A percentile compares a stretch with the other conserved stretches of the same genome.
Evolutionary conservation across 805 yeast genomes (phyloP).

Genomic region (Barnettozyma populi): DNA sequence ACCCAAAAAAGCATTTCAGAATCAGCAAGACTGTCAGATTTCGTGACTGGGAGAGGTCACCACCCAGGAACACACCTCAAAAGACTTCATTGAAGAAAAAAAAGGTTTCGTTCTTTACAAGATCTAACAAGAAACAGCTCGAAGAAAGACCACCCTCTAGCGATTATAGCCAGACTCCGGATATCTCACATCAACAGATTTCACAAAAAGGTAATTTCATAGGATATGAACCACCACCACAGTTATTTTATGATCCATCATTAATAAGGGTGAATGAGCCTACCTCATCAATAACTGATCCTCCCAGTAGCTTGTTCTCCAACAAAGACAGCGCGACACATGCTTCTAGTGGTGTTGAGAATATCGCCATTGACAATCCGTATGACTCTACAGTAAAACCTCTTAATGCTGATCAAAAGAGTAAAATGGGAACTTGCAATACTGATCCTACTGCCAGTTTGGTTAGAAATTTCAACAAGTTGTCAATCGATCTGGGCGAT

Average conservation of each 20-base stretch:
- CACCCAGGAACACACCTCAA: not conserved
- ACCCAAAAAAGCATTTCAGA: not conserved
- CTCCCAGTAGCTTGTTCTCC: slow-evolving; percentile 5
- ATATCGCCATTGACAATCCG: not conserved
- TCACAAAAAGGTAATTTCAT: not conserved
- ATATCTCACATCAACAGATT: slow-evolving; percentile 8
- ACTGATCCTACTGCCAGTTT: slow-evolving; percentile 1
- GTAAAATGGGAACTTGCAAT: too few species aligned
- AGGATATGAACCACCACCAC: not conserved
- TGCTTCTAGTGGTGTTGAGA: not conserved
- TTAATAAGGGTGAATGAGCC: not conserved
- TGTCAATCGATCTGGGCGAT: not conserved
- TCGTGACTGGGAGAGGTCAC: slow-evolving; percentile 4
- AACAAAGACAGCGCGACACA: not conserved
- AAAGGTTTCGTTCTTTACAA: slow-evolving; percentile 1
- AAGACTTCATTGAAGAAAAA: slow-evolving; percentile 1
- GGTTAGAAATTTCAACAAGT: not conserved
- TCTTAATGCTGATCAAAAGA: not conserved
- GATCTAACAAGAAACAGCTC: not conserved
- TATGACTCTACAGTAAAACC: not conserved
- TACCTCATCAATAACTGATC: slow-evolving; percentile 1
- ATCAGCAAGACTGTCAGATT: slow-evolving; percentile 9
- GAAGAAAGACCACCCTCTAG: slow-evolving; percentile 17
- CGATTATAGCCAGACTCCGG: slow-evolving; percentile 23
- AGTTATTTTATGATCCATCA: not conserved